Base-by-base conservation (phyloP, 2,329 filamentous ascomycete species). In the Pseudogymnoascus sp. region DNA sequence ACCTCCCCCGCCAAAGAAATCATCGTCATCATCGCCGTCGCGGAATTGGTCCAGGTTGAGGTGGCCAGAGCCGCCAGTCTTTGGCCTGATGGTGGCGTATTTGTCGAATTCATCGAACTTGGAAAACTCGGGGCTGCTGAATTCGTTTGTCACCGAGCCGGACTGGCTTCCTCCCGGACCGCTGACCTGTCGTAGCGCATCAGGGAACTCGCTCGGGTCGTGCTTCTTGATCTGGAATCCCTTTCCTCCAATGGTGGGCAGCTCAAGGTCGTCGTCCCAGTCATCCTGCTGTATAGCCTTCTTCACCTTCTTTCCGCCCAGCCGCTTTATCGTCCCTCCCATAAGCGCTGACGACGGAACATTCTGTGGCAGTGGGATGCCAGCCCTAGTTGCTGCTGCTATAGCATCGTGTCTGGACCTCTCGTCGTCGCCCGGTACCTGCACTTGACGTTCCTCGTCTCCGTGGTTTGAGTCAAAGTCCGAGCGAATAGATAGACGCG, bases 291-390 rank as follows among this genome's bases (percentile, higher is more conserved):
- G 86, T 64, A 90, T 84, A 42, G 88, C 85, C 71, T 85, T 88
- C 71, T 86, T 88, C 19, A 89, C 81, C 70, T 88, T 91, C 68
- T 85, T 83, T 64, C 86, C 86, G 60, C 93, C 93, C 35, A 97
- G 81, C 69, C 93, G 83, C 78, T 96, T 96, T 72, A 97, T 97
- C 9, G 92, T 93, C 61, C 95, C 95, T 62, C 93, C 93, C 74
- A 95, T 84, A 44, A 99, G 80, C 31, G 95, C 95, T 19, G 93
- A 96, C 31, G 90, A 86, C 1, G 93, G 92, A 33, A 97, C 86
- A 72, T 93, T 93, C 61, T 85, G 80, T 29, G 95, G 95, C 63
- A 97, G 85, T 6, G 95, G 93, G 67, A 99, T 96, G 68, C 95
- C 95, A 26, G 92, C 93, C 73, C 87, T 88, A 71, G 91, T 89